Percentiles rank a stretch among this genome's conserved stretches.
Conservation (phyloP, 1,284 basidiomycete genomes). For the Puccinia triticina region DNA sequence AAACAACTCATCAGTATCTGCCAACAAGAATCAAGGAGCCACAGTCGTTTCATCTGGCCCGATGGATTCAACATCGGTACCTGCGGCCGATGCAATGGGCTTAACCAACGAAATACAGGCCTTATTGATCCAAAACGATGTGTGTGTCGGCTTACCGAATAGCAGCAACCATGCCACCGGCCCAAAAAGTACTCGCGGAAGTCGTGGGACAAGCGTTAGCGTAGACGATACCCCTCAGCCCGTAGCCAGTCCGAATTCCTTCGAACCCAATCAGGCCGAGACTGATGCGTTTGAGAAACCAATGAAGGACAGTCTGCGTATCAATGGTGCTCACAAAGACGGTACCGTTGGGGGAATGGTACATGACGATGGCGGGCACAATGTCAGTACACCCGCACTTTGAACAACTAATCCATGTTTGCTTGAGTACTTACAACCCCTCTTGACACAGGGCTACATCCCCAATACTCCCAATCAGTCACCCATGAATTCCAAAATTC, state of each 20-base stretch:
- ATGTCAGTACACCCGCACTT: slow-evolving; percentile 25
- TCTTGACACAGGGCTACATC: slow-evolving; percentile 35
- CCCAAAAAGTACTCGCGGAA: slow-evolving; percentile 24
- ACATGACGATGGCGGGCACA: slow-evolving; percentile 44
- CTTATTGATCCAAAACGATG: slow-evolving; percentile 17
- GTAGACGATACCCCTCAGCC: neutral
- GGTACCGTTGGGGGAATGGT: slow-evolving; percentile 48
- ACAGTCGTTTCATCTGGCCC: slow-evolving; percentile 7
- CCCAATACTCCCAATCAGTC: slow-evolving; percentile 21
- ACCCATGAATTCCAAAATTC: neutral
- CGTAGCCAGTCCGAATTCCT: neutral
- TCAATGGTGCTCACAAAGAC: slow-evolving; percentile 35
- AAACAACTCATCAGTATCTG: neutral
- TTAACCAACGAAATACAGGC: slow-evolving; percentile 34
- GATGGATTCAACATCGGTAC: slow-evolving; percentile 15
- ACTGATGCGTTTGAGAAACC: slow-evolving; percentile 35
- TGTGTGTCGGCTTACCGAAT: slow-evolving; percentile 40
- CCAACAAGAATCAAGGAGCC: neutral
- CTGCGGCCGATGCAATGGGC: slow-evolving; percentile 36
- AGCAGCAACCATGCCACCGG: slow-evolving; percentile 17
- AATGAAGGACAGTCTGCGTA: slow-evolving; percentile 44
- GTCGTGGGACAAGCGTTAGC: slow-evolving; percentile 33
- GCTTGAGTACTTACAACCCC: neutral
- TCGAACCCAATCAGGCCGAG: slow-evolving; percentile 3
- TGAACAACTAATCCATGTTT: neutral